Conservation (phyloP, 2,329 filamentous ascomycete genomes). For the Capronia epimyces region DNA sequence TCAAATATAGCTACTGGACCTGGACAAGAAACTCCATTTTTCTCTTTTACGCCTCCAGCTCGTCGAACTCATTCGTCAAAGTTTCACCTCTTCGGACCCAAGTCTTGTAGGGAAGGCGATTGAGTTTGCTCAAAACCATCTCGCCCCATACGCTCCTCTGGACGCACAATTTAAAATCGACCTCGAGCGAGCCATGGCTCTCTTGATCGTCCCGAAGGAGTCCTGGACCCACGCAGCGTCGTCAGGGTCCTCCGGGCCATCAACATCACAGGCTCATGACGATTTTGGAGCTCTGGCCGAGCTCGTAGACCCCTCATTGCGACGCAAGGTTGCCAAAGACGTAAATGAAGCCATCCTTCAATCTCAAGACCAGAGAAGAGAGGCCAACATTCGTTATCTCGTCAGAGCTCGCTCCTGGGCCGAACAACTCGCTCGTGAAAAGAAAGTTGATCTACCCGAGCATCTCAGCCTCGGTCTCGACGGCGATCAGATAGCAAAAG, state of each 20-base stretch:
- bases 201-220: conserved; percentile 82
- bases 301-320: conserved; percentile 71
- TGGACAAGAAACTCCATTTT: conserved; percentile 78
- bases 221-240: conserved; percentile 52
- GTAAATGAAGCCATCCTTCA: conserved; percentile 86
- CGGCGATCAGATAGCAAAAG: conserved; percentile 14
- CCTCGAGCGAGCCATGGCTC: conserved; percentile 85
- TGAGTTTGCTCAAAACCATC: conserved; percentile 78
- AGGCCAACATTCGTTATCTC: conserved; percentile 75
- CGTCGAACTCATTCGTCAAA: conserved; percentile 76
- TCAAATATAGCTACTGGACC: conserved; percentile 70
- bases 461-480: conserved; percentile 43
- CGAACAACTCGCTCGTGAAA: conserved; percentile 54
- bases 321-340: conserved; percentile 73
- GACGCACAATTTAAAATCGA: conserved; percentile 77
- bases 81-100: conserved; percentile 54
- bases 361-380: conserved; percentile 64
- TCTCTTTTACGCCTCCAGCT: conserved; percentile 82
- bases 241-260: conserved; percentile 3
- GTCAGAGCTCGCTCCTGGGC: conserved; percentile 81
- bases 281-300: conserved; percentile 54
- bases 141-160: conserved; percentile 79
- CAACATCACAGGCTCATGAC: conserved; percentile 19
- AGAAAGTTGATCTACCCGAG: conserved; percentile 43
- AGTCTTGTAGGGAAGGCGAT: conserved; percentile 75